These are phyloP conservation scores for Bacidia gigantensis DNA, from an alignment of 495 filamentous ascomycete genomes.

Conservation along the genomic window DNA sequence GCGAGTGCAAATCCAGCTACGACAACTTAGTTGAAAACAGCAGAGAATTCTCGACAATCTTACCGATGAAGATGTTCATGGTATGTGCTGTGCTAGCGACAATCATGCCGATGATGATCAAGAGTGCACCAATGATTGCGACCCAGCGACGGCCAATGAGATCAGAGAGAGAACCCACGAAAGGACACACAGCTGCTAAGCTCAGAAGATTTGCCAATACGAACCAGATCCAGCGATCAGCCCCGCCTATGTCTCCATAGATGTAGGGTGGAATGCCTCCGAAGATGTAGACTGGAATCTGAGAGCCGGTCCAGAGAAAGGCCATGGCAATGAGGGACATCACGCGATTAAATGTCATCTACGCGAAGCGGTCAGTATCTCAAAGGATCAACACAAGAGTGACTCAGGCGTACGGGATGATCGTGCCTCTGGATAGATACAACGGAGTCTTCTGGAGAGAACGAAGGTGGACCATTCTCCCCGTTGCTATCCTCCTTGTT, in stretches of 20 bases:
- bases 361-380: background rate
- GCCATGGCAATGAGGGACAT: slow-evolving; percentile 51
- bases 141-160: slow-evolving; percentile 54
- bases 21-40: slow-evolving; percentile 14
- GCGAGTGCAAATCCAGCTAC: slow-evolving; percentile 47
- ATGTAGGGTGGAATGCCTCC: slow-evolving; percentile 51
- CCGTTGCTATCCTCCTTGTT: no score
- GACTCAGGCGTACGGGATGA: background rate
- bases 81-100: slow-evolving; percentile 46
- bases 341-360: slow-evolving; percentile 45
- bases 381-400: background rate
- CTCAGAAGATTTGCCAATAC: slow-evolving; percentile 52
- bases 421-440: background rate
- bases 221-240: slow-evolving; percentile 61
- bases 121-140: slow-evolving; percentile 43
- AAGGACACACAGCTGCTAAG: slow-evolving; percentile 55
- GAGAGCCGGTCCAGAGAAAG: slow-evolving; percentile 52
- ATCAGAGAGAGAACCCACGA: slow-evolving; percentile 59
- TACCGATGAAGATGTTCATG: slow-evolving; percentile 61
- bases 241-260: slow-evolving; percentile 50
- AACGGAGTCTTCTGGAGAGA: no score
- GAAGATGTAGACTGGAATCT: slow-evolving; percentile 50
- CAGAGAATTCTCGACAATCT: slow-evolving; percentile 9
- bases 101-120: slow-evolving; percentile 54
- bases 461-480: no score